phyloP scores from a whole-genome alignment of 305 asterid genomes.

The Striga hermonthica region DNA sequence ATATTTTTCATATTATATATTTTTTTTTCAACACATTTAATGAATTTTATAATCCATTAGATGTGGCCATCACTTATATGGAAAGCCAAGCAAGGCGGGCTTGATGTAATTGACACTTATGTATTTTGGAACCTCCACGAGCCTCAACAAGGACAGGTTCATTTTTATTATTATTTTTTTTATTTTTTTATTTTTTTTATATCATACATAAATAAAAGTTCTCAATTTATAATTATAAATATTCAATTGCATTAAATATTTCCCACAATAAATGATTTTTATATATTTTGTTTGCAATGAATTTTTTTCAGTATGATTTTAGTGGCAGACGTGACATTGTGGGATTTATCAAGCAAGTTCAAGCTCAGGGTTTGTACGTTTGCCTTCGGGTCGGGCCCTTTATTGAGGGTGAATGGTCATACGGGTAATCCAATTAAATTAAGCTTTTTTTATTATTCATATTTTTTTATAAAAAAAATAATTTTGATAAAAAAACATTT shows the following conservation, averaged over 20 bases:
- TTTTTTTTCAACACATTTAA: background rate
- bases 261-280: too few species aligned
- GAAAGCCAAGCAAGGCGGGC: constrained; percentile 71
- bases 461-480: too few species aligned
- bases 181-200: background rate
- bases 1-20: too few species aligned
- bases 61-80: constrained; percentile 83
- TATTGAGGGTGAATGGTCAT: constrained; percentile 79
- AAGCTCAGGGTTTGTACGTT: constrained; percentile 72
- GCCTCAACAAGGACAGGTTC: constrained; percentile 62
- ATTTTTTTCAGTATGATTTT: constrained; percentile 62
- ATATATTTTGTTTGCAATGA: too few species aligned
- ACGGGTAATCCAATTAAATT: constrained; percentile 50
- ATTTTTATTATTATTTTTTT: background rate
- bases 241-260: too few species aligned
- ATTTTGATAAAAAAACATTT: too few species aligned
- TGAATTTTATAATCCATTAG: constrained; percentile 30
- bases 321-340: constrained; percentile 62
- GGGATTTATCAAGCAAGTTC: constrained; percentile 60
- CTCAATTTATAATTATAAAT: too few species aligned
- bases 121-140: constrained; percentile 90
- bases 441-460: background rate
- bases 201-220: background rate
- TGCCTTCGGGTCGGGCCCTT: constrained; percentile 85
- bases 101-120: constrained; percentile 73